These are phyloP conservation scores for Podaxis sp. DNA, from an alignment of 768 basidiomycete genomes.

Conservation along the genomic window DNA sequence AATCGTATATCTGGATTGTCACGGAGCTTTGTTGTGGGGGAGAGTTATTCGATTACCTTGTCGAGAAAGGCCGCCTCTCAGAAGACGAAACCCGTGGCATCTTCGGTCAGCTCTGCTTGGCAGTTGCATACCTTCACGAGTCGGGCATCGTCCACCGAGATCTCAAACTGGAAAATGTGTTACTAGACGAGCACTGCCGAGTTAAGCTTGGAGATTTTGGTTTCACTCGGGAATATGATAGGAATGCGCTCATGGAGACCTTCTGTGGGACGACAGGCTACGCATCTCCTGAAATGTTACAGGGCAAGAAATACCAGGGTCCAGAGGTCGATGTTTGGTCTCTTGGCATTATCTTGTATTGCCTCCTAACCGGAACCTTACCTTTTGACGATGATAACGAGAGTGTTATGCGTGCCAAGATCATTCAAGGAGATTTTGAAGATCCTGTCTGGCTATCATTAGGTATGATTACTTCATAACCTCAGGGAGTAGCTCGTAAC, in stretches of 20 bases:
- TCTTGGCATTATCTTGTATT: constrained; percentile 87
- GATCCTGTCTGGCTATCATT: constrained; percentile 89
- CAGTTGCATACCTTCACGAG: constrained; percentile 88
- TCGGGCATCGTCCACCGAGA: constrained; percentile 96
- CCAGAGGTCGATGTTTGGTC: constrained; percentile 99
- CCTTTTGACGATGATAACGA: constrained; percentile 93
- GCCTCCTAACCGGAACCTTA: constrained; percentile 81
- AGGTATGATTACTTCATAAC: constrained; percentile 42
- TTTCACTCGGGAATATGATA: constrained; percentile 89
- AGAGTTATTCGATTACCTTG: constrained; percentile 97
- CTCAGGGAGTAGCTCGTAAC: not conserved
- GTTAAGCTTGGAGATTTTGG: constrained; percentile 95
- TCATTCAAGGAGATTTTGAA: constrained; percentile 83
- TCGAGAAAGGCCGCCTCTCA: constrained; percentile 83
- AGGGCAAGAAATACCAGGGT: constrained; percentile 84
- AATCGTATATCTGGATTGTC: constrained; percentile 93
- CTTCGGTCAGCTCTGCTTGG: constrained; percentile 96
- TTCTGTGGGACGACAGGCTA: constrained; percentile 95
- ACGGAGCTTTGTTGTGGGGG: constrained; percentile 96
- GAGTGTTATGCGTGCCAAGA: constrained; percentile 73
- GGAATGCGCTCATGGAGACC: constrained; percentile 77
- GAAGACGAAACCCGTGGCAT: constrained; percentile 82
- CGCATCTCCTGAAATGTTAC: constrained; percentile 89
- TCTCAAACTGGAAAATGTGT: constrained; percentile 92
- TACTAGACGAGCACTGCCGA: constrained; percentile 85